These are phyloP conservation scores for Cutaneotrichosporon cavernicola DNA, from an alignment of 1,284 basidiomycete genomes.

Conservation along the genomic window DNA sequence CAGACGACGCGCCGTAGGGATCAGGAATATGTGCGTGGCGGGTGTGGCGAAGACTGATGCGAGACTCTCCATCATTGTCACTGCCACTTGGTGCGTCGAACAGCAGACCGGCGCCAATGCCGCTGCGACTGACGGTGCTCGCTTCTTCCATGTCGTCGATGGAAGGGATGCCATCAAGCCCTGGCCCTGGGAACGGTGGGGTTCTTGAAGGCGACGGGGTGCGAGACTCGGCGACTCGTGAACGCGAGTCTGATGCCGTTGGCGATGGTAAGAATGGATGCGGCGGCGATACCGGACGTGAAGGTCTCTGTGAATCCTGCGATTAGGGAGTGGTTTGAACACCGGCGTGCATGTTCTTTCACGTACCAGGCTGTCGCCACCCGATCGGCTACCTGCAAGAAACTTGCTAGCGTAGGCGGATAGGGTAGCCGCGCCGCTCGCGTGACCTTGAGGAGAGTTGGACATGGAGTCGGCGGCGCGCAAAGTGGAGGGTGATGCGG, in stretches of 20 bases:
- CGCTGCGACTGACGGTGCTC: conserved; percentile 20
- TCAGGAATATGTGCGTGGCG: conserved; percentile 32
- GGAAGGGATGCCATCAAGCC: conserved; percentile 44
- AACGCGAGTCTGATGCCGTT: conserved; percentile 33
- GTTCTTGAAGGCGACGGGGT: conserved; percentile 37
- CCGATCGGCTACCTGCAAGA: conserved; percentile 28
- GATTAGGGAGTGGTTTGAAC: not conserved
- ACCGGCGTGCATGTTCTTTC: not conserved
- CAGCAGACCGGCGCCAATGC: conserved; percentile 36
- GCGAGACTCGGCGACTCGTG: conserved; percentile 32
- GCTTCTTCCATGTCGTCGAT: conserved; percentile 31
- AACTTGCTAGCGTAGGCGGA: conserved; percentile 48
- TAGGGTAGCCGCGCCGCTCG: conserved; percentile 27
- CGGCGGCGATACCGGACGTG: conserved; percentile 22
- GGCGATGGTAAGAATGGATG: conserved; percentile 49
- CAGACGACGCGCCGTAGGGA: conserved; percentile 43
- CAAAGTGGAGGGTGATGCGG: not conserved
- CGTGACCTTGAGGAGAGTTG: not conserved
- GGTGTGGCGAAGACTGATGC: not conserved
- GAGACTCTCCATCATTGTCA: not conserved
- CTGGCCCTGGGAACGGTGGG: conserved; percentile 46
- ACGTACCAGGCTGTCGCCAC: conserved; percentile 13
- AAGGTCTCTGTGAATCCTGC: not conserved
- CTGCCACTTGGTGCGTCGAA: conserved; percentile 24
- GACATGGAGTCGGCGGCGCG: conserved; percentile 9